Evolutionary conservation across 2,329 filamentous ascomycete species (phyloP).

Genomic region (Sclerotinia borealis): DNA sequence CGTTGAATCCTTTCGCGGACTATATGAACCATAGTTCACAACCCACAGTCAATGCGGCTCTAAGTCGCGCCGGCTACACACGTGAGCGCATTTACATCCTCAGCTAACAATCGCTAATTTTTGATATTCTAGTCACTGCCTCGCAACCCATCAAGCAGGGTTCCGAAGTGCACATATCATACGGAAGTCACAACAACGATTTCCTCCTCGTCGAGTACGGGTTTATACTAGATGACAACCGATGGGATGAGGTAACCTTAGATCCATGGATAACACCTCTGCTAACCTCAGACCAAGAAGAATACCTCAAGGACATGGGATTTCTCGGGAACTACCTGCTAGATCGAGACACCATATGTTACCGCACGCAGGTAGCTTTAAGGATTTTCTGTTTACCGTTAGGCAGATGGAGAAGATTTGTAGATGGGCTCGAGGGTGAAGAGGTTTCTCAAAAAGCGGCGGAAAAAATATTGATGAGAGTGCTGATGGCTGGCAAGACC

Average conservation of each 20-base stretch:
- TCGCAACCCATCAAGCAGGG: constrained; percentile 45
- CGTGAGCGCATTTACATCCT: constrained; percentile 15
- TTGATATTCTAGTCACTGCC: constrained; percentile 38
- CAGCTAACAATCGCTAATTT: neutral
- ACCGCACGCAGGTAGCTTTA: constrained; percentile 50
- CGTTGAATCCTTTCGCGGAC: constrained; percentile 66
- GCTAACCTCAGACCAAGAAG: constrained; percentile 31
- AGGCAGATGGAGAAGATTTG: constrained; percentile 42
- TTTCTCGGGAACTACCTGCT: constrained; percentile 49
- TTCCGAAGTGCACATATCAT: constrained; percentile 63
- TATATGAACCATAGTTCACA: constrained; percentile 54
- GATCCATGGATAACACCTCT: constrained; percentile 27
- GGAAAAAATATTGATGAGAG: constrained; percentile 34
- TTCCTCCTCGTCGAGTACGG: constrained; percentile 62
- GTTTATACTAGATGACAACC: constrained; percentile 31
- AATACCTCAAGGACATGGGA: constrained; percentile 39
- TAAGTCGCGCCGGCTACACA: constrained; percentile 46
- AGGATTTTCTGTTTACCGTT: constrained; percentile 35
- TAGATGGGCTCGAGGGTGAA: constrained; percentile 41
- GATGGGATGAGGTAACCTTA: constrained; percentile 29
- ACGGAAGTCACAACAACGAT: constrained; percentile 66
- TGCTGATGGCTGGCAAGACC: constrained; percentile 16
- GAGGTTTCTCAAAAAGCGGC: constrained; percentile 38
- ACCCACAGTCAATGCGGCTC: constrained; percentile 40
- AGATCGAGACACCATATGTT: constrained; percentile 45